Evolutionary conservation across 2,329 filamentous ascomycete genomes (phyloP).

Genomic region (Alternaria incomplexa): DNA sequence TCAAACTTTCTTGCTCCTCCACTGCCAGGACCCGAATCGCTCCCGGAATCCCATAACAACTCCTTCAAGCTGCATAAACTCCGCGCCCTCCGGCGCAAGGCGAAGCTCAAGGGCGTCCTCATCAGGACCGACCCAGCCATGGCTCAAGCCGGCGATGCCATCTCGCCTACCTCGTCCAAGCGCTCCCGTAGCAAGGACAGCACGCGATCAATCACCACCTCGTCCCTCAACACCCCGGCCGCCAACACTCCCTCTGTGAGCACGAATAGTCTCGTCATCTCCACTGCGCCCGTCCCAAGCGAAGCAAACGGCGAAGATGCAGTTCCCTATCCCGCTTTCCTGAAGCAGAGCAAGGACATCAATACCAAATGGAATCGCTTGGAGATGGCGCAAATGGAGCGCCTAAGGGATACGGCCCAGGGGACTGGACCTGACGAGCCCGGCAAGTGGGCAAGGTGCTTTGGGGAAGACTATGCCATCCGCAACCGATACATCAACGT

Average conservation of each 20-base stretch:
- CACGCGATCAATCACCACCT: constrained; percentile 36
- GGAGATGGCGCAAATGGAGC: constrained; percentile 64
- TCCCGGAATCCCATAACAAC: constrained; percentile 15
- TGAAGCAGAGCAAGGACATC: constrained; percentile 61
- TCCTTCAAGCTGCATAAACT: constrained; percentile 49
- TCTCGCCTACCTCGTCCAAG: constrained; percentile 48
- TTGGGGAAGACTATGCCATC: constrained; percentile 60
- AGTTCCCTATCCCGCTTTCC: constrained; percentile 58
- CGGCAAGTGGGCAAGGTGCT: constrained; percentile 64
- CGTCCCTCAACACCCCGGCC: constrained; percentile 33
- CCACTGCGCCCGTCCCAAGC: constrained; percentile 19
- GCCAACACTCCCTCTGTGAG: constrained; percentile 37
- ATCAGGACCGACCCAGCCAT: constrained; percentile 32
- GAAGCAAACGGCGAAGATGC: constrained; percentile 24
- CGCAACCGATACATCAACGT: constrained; percentile 91
- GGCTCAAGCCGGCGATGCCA: constrained; percentile 36
- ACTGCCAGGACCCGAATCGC: constrained; percentile 15
- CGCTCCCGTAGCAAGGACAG: constrained; percentile 50
- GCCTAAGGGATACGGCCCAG: constrained; percentile 55
- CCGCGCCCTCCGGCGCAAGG: constrained; percentile 49
- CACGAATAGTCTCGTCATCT: constrained; percentile 41
- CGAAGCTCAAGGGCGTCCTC: constrained; percentile 41
- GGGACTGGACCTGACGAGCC: constrained; percentile 51
- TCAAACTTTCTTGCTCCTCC: constrained; percentile 26
- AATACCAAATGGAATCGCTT: constrained; percentile 66